Base-by-base conservation (phyloP, 805 yeast genomes). In the Candida ascalaphidarum region DNA sequence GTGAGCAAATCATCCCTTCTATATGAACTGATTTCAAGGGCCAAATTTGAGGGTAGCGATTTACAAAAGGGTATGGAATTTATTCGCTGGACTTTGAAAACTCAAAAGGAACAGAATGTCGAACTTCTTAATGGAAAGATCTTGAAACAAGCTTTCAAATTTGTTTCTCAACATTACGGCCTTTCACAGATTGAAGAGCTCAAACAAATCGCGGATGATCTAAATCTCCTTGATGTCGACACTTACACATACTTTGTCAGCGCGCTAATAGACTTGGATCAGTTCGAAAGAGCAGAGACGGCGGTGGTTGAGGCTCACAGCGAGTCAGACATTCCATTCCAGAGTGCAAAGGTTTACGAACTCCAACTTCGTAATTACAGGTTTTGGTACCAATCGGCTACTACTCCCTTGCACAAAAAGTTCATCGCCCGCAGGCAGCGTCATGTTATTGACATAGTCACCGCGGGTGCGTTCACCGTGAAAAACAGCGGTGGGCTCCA, bases 271-370 rank as follows among this genome's bases (percentile, higher is more conserved):
- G 43, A 39, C 21, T 33, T 54, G 17, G 56, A 52, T 6, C 55
- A 56, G 28, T 48, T 41, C 32, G 53, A 47, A 25, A 22, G 32
- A 12, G 70, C 68, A 2, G 61, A 61, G 26, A 37, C 34, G 8
- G 28, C 52, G 18, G 42, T 58, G 7, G 40, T 33, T 16, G 46
- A 51, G 21, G 65, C 62, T 2, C 65, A 60, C 25, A 30, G 28
- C n/a, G 24, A 30, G 1, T 46, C 58, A 5, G 28, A 31, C 3
- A 48, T 48, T 12, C 65, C 65, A 11, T 55, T 50, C 23, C 41
- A 41, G 11, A 45, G 46, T 35, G 40, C 54, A 3, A 41, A 36
- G 5, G 40, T 61, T 4, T 50, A 41, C 34, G 37, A 41, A 11
- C 37, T 34, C 2, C 64, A 61, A 28, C 30, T 58, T 20, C 44